Evolutionary conservation across 2,329 filamentous ascomycete genomes (phyloP), one percentile per base, ranked within the genome.

Genomic region (Trichoderma pleuroti): DNA sequence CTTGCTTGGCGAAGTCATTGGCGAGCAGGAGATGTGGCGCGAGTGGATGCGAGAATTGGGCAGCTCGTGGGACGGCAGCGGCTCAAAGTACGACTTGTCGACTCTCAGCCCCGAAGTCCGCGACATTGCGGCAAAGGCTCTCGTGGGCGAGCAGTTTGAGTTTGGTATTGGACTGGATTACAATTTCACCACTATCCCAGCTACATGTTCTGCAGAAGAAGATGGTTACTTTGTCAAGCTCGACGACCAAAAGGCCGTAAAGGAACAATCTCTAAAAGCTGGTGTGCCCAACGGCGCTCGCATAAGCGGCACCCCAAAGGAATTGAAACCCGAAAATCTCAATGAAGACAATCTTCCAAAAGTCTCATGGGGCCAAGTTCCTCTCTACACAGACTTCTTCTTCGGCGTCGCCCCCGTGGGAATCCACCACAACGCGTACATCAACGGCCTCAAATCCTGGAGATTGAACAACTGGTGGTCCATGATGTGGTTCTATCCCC

Each of bases 101-200:
- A 39, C 52, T 1, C 70, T 79, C 2, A 68, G 68, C 14, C n/a
- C 49, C 0, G 72, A 77, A 7, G 70, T 80, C 0, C 68, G 74
- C 5, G 56, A 8, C 14, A 73, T 82, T 6, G 80, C 77, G 12
- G 68, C 76, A 14, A 76, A 74, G 0, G 77, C 79, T 5, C 61
- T 80, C 12, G 42, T 70, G 1, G 80, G 79, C 1, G 71, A 74
- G 21, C 74, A 75, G 4, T 81, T 82, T 59, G 81, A 82, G 57
- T 82, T 81, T 24, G 80, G 80, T 7, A 82, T 82, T 26, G 81
- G 81, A 0, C 72, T 82, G 5, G 81, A 82, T 68, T 81, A 81
- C 76, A 78, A 77, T 73, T 81, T 80, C 66, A 77, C 76, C 59
- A 82, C 81, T 1, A 79, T 80, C 12, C 78, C 67, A 26, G 42